Evolutionary conservation across 225 moss, liverwort and hornwort species (phyloP), one percentile per base, ranked within the genome.

Genomic region (Marchantia paleacea): DNA sequence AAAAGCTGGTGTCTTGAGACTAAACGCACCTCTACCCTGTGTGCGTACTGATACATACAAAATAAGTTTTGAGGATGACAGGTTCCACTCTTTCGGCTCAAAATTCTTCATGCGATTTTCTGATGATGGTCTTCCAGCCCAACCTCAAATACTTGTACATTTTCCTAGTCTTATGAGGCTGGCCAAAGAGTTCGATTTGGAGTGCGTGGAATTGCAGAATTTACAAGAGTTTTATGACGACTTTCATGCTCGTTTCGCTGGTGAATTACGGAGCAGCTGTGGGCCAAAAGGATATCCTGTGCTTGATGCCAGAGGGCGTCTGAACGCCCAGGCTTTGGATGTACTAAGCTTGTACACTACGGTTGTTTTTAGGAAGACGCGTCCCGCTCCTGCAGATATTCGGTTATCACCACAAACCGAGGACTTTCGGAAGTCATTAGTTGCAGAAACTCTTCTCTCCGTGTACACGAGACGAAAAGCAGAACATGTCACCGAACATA

Each of bases 51-150:
- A 97, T 30, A 85, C 90, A 39, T 97, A 94, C 78, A 94, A 88
- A 81, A 95, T 97, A 75, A 91, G 89, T 81, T 97, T 97, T 80
- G 97, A 97, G 81, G 93, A 97, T 84, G 97, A 97, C 81, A 85
- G 93, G 97, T 97, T 97, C 72, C 86, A 85, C 75, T 69, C 85
- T 52, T 97, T 93, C 85, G 97, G 94, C 64, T 94, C 97, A 65
- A 91, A 90, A 72, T 97, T 93, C 54, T 94, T 93, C 78, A 82
- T 97, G 52, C 94, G 97, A 19, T 97, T 94, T 82, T 79, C 87
- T 24, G 94, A 97, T 81, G 97, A 97, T 78, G 86, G 88, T 12
- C 79, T 90, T 75, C 86, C 88, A 57, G 74, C 84, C 9, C 97
- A 97, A 78, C 80, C 97, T 69, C 97, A 97, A 86, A 90, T 92